A percentile compares a stretch with the other conserved stretches of the same genome.
Conservation (phyloP, 495 filamentous ascomycete species). For the Thermothielavioides terrestris region DNA sequence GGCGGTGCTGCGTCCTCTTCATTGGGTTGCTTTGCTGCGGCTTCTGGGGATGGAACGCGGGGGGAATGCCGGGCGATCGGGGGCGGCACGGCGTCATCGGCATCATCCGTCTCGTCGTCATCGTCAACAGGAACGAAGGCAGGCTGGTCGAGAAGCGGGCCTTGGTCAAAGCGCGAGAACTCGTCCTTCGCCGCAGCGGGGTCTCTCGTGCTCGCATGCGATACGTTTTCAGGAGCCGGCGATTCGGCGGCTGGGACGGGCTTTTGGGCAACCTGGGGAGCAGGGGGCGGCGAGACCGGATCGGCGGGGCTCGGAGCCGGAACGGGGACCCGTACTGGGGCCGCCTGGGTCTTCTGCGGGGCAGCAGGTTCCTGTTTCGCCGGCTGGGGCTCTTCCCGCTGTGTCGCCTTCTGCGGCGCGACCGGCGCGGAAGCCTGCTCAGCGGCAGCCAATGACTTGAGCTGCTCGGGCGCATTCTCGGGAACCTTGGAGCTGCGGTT, state of each 20-base stretch:
- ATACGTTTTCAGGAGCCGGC: slow-evolving; percentile 45
- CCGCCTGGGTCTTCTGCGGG: neutral
- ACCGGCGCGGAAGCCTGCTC: slow-evolving; percentile 17
- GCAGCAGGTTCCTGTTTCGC: slow-evolving; percentile 25
- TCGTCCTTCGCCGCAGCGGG: slow-evolving; percentile 56
- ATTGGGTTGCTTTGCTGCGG: neutral
- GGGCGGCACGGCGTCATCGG: slow-evolving; percentile 36
- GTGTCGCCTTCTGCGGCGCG: slow-evolving; percentile 22
- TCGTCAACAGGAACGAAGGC: slow-evolving; percentile 67
- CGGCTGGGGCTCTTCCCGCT: slow-evolving; percentile 16
- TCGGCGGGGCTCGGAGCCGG: slow-evolving; percentile 1
- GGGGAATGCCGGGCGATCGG: slow-evolving; percentile 32
- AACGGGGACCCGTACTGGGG: slow-evolving; percentile 3
- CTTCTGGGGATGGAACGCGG: slow-evolving; percentile 14
- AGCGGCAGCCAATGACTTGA: slow-evolving; percentile 27
- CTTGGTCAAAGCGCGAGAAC: slow-evolving; percentile 83
- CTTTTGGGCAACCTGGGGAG: slow-evolving; percentile 16
- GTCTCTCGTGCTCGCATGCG: slow-evolving; percentile 57
- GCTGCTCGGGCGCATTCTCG: slow-evolving; percentile 36
- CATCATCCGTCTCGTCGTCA: slow-evolving; percentile 32
- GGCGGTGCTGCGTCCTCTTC: neutral
- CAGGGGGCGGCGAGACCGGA: neutral
- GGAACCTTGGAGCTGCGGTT: slow-evolving; percentile 46
- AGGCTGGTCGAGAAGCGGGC: slow-evolving; percentile 77
- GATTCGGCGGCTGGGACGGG: slow-evolving; percentile 40